These are phyloP conservation scores for Sporothrix dimorphospora DNA, from an alignment of 2,329 filamentous ascomycete genomes.

Conservation along the genomic window DNA sequence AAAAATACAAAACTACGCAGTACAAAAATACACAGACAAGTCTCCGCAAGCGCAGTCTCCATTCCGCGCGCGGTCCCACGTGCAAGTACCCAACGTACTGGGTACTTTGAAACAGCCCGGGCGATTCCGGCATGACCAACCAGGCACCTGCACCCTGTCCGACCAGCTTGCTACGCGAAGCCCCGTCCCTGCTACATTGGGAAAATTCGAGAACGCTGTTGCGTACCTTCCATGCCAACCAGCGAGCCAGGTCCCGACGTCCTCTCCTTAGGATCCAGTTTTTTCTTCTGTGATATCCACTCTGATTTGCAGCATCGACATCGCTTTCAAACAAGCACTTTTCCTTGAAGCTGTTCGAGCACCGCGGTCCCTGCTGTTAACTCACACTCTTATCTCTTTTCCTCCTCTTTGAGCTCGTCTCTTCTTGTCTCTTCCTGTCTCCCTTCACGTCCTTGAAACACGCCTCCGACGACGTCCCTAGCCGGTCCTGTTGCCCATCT, in stretches of 20 bases:
- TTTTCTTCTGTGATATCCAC: slow-evolving; percentile 16
- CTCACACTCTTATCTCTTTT: background rate
- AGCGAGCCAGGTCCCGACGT: background rate
- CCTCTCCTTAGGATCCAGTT: background rate
- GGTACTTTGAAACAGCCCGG: slow-evolving; percentile 29
- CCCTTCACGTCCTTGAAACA: slow-evolving; percentile 23
- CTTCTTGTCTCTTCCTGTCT: background rate
- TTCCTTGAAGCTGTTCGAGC: slow-evolving; percentile 11
- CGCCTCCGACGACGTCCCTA: slow-evolving; percentile 23
- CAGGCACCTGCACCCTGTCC: background rate
- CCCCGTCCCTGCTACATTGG: slow-evolving; percentile 14
- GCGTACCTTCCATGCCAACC: slow-evolving; percentile 20
- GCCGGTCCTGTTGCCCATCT: background rate
- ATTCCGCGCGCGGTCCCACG: slow-evolving; percentile 21
- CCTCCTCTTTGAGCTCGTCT: background rate
- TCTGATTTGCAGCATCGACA: slow-evolving; percentile 23
- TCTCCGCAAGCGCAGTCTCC: background rate
- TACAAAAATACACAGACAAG: background rate
- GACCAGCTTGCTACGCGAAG: background rate
- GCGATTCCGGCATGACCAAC: slow-evolving; percentile 28
- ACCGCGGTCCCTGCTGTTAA: background rate
- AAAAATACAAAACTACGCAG: background rate
- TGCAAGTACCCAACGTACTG: slow-evolving; percentile 26
- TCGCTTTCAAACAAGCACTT: slow-evolving; percentile 15
- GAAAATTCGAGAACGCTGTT: slow-evolving; percentile 16